Evolutionary conservation across 768 basidiomycete genomes (phyloP).

Genomic region (Kwoniella botswanensis): DNA sequence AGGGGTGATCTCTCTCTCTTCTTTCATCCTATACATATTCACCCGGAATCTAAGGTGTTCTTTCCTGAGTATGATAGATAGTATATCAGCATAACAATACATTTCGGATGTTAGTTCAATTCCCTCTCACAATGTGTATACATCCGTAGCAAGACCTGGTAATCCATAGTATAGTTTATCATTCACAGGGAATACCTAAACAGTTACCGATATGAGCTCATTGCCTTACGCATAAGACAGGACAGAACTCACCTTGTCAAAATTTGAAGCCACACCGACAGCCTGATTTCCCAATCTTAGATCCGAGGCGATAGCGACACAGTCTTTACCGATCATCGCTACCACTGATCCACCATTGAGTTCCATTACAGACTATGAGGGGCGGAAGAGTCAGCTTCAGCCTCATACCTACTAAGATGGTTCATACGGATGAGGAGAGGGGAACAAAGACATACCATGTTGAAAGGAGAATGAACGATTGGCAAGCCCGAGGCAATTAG

Average conservation of each 20-base stretch:
- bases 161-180: conserved; percentile 91
- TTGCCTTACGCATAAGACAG: neutral
- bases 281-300: conserved; percentile 86
- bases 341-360: conserved; percentile 97
- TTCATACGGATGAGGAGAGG: too few relatives aligned
- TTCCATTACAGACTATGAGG: conserved; percentile 64
- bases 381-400: conserved; percentile 1
- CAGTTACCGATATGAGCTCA: conserved; percentile 16
- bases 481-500: conserved; percentile 4
- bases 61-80: conserved; percentile 63
- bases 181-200: conserved; percentile 88
- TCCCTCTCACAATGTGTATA: conserved; percentile 76
- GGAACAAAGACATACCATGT: conserved; percentile 34
- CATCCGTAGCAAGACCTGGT: conserved; percentile 90
- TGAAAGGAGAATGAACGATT: neutral
- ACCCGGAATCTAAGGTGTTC: conserved; percentile 91
- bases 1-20: conserved; percentile 94
- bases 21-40: conserved; percentile 99
- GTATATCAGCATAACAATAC: neutral
- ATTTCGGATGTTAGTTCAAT: neutral
- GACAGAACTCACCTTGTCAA: conserved; percentile 75
- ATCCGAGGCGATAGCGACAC: conserved; percentile 97
- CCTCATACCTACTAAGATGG: too few relatives aligned
- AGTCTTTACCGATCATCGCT: conserved; percentile 99
- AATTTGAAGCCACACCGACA: conserved; percentile 84